These are phyloP conservation scores for Misopates orontium DNA, from an alignment of 257 asterid genomes.

Conservation along the genomic window DNA sequence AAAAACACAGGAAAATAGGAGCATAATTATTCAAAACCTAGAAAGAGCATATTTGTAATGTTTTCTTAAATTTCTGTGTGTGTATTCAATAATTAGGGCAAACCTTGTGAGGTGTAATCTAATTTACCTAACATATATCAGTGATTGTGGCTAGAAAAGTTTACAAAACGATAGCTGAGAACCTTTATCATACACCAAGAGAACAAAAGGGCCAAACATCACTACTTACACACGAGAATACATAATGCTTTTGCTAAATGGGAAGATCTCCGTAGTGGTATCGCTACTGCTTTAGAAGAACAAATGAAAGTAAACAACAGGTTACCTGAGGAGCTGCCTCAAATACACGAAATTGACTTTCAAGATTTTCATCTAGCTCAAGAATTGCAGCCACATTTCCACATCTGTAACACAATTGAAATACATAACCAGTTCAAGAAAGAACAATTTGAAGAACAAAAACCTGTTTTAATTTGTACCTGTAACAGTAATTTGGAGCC, in stretches of 20 bases:
- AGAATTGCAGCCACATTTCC: constrained; percentile 98
- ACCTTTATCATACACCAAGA: neutral
- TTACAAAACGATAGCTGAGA: neutral
- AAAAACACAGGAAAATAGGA: too few species aligned
- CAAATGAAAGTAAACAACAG: constrained; percentile 7
- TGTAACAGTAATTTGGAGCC: constrained; percentile 96
- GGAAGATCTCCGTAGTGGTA: too few species aligned
- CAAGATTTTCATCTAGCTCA: constrained; percentile 85
- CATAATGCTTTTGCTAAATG: too few species aligned
- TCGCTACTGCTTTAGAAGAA: neutral
- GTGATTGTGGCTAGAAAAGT: neutral
- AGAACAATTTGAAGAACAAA: constrained; percentile 3
- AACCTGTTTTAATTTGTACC: constrained; percentile 36
- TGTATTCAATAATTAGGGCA: too few species aligned
- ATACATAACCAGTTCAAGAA: constrained; percentile 15
- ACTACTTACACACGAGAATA: neutral
- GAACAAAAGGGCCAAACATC: neutral
- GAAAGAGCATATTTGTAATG: too few species aligned
- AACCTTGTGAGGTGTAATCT: too few species aligned
- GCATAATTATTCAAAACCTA: too few species aligned
- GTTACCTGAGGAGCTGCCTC: constrained; percentile 96
- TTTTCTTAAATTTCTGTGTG: too few species aligned
- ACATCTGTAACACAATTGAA: constrained; percentile 54
- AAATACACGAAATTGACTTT: constrained; percentile 73
- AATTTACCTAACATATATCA: too few species aligned